Base-by-base conservation (phyloP, 768 basidiomycete genomes). In the Amanita inopinata region DNA sequence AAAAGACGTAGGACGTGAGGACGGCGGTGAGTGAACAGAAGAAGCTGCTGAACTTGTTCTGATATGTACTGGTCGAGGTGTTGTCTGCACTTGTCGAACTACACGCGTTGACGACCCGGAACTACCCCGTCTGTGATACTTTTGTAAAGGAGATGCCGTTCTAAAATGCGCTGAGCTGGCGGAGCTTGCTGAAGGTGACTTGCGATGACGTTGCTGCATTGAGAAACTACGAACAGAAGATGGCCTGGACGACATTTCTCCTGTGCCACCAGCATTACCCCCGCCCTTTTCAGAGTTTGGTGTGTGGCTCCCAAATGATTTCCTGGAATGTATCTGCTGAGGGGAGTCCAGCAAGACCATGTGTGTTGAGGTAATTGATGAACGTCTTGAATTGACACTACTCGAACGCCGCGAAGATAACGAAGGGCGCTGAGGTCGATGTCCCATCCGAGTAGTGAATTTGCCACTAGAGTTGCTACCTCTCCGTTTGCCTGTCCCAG, bases 401-500 rank as follows among this genome's bases (percentile, higher is more conserved):
- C 88, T 92, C 10, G 90, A 93, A 19, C 92, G 78, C 35, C 85
- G 75, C 17, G 91, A 93, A 0, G 85, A 86, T 32, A 80, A 62
- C 0, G 84, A 83, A 0, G 78, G 78, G 11, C 87, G 74, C 39
- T 82, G 80, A 11, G 69, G 62, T 43, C 81, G 73, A 46, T 80
- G 73, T 12, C 70, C 70, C 33, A 51, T 18, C 8, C 45, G 35
- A 10, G 15, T 45, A 5, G 17, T 40, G 31, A 43, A 28, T 33
- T 49, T 51, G 35, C 57, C 60, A 14, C 59, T 48, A 18, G 56
- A 62, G 23, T 64, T 67, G 49, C 76, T 76, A 9, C 70, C 55
- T 33, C 74, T 64, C 35, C 74, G 70, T 56, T 78, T 77, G 28
- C 72, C 57, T 3, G 69, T 60, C 1, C 60, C 65, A 1, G 17